Evolutionary conservation across 768 basidiomycete genomes (phyloP).

Genomic region (Pleurotus salmoneostramineus): DNA sequence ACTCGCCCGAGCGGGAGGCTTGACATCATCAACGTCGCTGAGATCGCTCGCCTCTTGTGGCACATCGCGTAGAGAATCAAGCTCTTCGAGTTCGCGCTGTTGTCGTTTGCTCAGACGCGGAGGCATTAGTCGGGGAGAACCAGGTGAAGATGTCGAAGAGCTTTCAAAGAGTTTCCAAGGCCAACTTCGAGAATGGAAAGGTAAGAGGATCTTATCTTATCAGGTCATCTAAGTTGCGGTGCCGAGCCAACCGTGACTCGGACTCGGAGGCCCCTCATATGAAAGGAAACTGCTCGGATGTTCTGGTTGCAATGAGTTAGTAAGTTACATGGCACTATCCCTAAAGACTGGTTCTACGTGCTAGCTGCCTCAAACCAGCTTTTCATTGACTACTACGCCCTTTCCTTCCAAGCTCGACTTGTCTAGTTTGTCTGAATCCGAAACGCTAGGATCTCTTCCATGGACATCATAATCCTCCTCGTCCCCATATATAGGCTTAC

Average conservation of each 20-base stretch:
- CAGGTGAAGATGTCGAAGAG: no score
- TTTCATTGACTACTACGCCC: background rate
- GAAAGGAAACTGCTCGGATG: no score
- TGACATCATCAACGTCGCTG: slow-evolving; percentile 19
- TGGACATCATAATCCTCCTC: slow-evolving; percentile 11
- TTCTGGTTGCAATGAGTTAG: no score
- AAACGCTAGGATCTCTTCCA: background rate
- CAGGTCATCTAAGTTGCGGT: no score
- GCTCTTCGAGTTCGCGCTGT: slow-evolving; percentile 81
- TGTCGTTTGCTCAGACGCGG: slow-evolving; percentile 81
- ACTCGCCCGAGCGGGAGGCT: slow-evolving; percentile 5
- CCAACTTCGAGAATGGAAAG: no score
- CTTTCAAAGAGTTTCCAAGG: no score
- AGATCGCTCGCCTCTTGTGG: slow-evolving; percentile 34
- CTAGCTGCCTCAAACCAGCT: no score
- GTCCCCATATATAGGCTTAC: slow-evolving; percentile 26
- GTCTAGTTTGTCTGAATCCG: background rate
- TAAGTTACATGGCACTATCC: no score
- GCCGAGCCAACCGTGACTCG: no score
- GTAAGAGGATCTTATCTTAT: no score
- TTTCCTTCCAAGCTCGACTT: background rate
- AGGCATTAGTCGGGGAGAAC: slow-evolving; percentile 40
- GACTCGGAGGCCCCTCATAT: no score
- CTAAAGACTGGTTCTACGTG: no score
- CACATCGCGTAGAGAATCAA: slow-evolving; percentile 46